Evolutionary conservation across 2,329 filamentous ascomycete genomes (phyloP), one percentile per base, ranked within the genome.

Genomic region (Cadophora gregata): DNA sequence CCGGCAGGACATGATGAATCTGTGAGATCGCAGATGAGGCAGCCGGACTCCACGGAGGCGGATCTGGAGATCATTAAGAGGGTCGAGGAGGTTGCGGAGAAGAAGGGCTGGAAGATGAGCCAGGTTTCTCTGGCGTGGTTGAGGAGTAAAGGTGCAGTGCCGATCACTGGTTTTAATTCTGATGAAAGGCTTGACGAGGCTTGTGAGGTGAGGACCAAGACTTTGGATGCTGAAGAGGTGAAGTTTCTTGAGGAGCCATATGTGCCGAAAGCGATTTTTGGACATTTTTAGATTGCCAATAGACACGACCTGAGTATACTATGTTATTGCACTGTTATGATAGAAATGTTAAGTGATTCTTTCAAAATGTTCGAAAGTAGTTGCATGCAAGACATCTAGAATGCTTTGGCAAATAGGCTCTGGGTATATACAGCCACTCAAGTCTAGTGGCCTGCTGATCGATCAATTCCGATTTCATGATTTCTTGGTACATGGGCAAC

Each of bases 121-220:
- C 82, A 85, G 69, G 81, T 88, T 42, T 82, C 84, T 3, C 79
- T 86, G 63, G 85, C 84, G 12, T 88, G 86, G 86, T 75, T 77
- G 16, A 68, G 81, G 68, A 78, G 79, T 56, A 79, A 78, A 64
- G 79, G 79, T 2, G 77, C 77, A 33, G 80, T 78, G 64, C 85
- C 84, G 0, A 86, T 86, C 69, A 75, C 85, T 63, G 84, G 85
- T 0, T 76, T 86, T 59, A 79, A 77, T 59, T 84, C 78, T 63
- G 79, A 80, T 59, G 78, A 80, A 69, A 78, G 84, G 47, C 83
- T 86, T 50, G 83, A 86, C 63, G 83, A 86, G 75, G 82, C 84
- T 1, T 78, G 85, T 62, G 79, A 78, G 29, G 62, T 72, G 7
- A 67, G 70, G 31, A 71, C 67, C 4, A 77, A 77, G 56, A 78